Conservation (phyloP, 2,329 filamentous ascomycete genomes). For the Paramyrothecium sp. region DNA sequence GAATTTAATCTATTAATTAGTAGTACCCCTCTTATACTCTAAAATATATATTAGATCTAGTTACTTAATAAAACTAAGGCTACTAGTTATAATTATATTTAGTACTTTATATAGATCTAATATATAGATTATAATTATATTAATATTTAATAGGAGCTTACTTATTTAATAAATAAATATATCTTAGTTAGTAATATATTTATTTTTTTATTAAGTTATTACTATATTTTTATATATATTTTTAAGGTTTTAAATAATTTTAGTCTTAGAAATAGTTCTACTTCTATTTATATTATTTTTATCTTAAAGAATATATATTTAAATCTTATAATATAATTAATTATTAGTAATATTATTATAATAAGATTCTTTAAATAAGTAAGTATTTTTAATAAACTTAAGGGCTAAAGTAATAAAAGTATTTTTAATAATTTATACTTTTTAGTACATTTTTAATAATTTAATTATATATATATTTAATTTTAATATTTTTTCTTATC, state of each 20-base stretch:
- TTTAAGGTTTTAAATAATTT: background rate
- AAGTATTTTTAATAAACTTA: too few relatives aligned
- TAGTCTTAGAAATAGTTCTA: background rate
- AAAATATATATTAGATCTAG: too few relatives aligned
- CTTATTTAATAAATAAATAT: background rate
- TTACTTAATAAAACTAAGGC: too few relatives aligned
- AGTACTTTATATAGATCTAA: background rate
- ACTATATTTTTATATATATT: too few relatives aligned
- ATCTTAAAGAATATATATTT: background rate
- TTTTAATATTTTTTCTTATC: too few relatives aligned
- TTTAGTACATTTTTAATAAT: background rate
- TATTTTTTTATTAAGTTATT: too few relatives aligned
- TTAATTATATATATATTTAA: slow-evolving; percentile 2
- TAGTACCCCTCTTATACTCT: too few relatives aligned
- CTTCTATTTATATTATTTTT: background rate
- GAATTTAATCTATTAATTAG: background rate
- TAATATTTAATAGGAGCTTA: background rate
- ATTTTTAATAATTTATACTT: background rate
- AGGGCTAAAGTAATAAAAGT: too few relatives aligned
- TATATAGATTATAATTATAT: background rate
- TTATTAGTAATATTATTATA: background rate
- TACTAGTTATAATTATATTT: too few relatives aligned
- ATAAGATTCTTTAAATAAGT: background rate
- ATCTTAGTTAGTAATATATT: too few relatives aligned
- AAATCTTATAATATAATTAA: background rate